Evolutionary conservation across 179 eudicot genomes (phyloP).

Genomic region (Vitellaria paradoxa): DNA sequence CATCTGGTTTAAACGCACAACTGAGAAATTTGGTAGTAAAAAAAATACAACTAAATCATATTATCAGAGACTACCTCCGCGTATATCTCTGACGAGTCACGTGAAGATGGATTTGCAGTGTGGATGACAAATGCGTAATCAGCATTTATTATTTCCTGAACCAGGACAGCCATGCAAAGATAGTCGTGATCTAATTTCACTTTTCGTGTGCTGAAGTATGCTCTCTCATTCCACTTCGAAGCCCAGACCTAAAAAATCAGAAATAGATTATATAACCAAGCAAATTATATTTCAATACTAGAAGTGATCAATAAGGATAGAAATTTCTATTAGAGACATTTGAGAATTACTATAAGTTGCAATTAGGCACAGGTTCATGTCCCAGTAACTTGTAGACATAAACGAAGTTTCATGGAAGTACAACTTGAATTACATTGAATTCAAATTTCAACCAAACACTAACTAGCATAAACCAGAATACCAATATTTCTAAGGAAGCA

Average conservation of each 20-base stretch:
- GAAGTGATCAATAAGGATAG: neutral
- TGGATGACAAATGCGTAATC: constrained; percentile 98
- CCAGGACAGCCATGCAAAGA: constrained; percentile 98
- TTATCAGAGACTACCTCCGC: constrained; percentile 57
- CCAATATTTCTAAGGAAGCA: neutral
- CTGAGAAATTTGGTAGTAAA: neutral
- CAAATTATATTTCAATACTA: neutral
- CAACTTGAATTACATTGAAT: neutral
- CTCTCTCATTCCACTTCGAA: constrained; percentile 99
- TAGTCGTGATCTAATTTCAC: constrained; percentile 86
- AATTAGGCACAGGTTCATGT: neutral
- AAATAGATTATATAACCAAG: neutral
- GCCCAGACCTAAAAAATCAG: constrained; percentile 79
- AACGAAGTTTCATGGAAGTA: neutral
- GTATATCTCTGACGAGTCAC: constrained; percentile 91
- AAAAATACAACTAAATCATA: neutral
- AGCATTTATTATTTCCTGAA: constrained; percentile 95
- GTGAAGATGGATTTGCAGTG: constrained; percentile 96
- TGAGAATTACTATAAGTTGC: neutral
- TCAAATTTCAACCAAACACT: neutral
- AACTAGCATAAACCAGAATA: neutral
- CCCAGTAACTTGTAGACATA: neutral
- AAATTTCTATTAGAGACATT: neutral
- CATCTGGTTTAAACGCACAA: neutral
- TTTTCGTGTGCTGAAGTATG: constrained; percentile 90